Evolutionary conservation across 371 early-diverging fungal genomes (phyloP).

Genomic region (Entomophthora muscae): DNA sequence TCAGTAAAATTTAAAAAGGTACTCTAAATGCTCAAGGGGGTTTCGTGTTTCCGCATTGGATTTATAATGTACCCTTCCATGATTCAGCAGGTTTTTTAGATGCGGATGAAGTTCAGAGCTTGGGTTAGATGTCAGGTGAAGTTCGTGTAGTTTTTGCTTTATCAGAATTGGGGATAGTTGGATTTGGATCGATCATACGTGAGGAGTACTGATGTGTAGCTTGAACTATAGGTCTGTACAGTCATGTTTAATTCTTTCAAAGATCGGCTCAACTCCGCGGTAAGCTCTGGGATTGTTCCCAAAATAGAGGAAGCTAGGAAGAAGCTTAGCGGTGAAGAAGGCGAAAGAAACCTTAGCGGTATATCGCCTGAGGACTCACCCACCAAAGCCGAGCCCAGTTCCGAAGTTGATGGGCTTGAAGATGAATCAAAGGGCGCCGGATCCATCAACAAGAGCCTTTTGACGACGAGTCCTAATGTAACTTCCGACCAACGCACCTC

Average conservation of each 20-base stretch:
- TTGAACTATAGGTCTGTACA: no score
- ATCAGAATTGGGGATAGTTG: no score
- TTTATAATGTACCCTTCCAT: no score
- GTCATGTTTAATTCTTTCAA: conserved; percentile 8
- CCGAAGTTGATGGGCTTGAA: not conserved
- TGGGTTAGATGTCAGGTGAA: no score
- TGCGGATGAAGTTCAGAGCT: no score
- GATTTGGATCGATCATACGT: no score
- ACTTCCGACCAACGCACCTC: not conserved
- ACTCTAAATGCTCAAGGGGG: no score
- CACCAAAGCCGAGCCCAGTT: not conserved
- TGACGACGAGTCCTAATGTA: not conserved
- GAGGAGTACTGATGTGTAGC: no score
- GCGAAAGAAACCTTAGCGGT: not conserved
- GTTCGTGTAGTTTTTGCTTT: no score
- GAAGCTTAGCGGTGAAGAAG: not conserved
- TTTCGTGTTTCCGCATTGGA: no score
- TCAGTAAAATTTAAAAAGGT: no score
- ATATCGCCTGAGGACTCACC: not conserved
- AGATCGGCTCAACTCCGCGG: conserved; percentile 6
- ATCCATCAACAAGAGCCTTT: not conserved
- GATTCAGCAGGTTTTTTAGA: no score
- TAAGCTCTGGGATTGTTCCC: not conserved
- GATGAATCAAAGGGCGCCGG: not conserved
- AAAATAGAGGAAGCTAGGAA: conserved; percentile 1